Evolutionary conservation across 2,329 filamentous ascomycete genomes (phyloP).

Genomic region (Cryphonectria parasitica): DNA sequence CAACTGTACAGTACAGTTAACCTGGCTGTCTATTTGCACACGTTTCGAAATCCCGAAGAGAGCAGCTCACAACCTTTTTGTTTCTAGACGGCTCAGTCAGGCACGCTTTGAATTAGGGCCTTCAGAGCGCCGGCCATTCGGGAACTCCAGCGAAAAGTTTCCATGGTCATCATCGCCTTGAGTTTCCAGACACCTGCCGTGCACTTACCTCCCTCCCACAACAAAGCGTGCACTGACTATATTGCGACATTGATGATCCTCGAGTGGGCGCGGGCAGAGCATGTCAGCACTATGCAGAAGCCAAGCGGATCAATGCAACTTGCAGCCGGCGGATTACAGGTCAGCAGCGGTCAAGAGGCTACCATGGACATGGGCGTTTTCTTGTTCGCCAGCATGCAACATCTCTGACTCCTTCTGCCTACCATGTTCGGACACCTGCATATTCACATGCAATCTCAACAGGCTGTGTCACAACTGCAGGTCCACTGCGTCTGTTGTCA

Average conservation of each 20-base stretch:
- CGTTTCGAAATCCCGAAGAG: neutral
- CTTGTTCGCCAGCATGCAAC: neutral
- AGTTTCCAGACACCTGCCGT: neutral
- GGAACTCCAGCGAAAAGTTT: neutral
- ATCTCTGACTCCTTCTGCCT: neutral
- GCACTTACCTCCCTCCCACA: neutral
- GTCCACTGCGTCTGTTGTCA: constrained; percentile 8
- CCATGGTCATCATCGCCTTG: neutral
- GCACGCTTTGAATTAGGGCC: neutral
- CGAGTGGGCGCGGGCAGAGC: neutral
- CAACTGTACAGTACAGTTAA: neutral
- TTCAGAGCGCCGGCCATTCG: neutral
- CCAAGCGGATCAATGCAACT: constrained; percentile 8
- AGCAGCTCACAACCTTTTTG: neutral
- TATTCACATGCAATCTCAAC: constrained; percentile 23
- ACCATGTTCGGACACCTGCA: constrained; percentile 18
- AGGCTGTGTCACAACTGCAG: neutral
- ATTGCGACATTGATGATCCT: constrained; percentile 9
- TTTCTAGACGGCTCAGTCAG: neutral
- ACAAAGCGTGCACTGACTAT: constrained; percentile 20
- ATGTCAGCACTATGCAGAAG: constrained; percentile 15
- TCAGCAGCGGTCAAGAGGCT: constrained; percentile 3
- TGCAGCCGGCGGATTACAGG: constrained; percentile 4
- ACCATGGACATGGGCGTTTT: neutral
- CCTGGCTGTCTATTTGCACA: neutral